These are phyloP conservation scores for Neolentinus lepideus DNA, from an alignment of 1,284 basidiomycete species.

Conservation along the genomic window DNA sequence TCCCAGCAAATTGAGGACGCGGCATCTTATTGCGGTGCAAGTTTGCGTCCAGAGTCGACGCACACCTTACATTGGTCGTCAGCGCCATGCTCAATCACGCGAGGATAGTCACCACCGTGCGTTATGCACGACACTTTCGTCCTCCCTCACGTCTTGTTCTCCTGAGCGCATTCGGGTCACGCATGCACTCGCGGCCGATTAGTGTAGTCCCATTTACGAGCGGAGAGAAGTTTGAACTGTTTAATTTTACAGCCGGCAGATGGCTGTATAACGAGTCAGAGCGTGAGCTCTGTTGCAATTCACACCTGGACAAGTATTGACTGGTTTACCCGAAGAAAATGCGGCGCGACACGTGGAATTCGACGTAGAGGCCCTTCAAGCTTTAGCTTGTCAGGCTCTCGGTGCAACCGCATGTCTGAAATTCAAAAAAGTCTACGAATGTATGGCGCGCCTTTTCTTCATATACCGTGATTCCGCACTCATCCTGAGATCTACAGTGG, in stretches of 20 bases:
- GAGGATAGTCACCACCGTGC: too few relatives aligned
- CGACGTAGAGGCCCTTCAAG: background rate
- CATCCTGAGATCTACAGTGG: slow-evolving; percentile 14
- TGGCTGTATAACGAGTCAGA: background rate
- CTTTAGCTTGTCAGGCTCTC: background rate
- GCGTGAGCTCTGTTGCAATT: background rate
- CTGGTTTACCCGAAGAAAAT: background rate
- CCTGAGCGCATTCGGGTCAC: too few relatives aligned
- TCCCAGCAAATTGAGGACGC: too few relatives aligned
- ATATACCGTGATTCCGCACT: background rate
- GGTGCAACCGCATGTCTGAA: background rate
- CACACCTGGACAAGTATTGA: background rate
- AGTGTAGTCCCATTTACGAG: too few relatives aligned
- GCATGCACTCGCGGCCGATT: too few relatives aligned
- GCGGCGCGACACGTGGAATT: background rate
- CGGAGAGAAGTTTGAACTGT: background rate
- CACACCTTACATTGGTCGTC: too few relatives aligned
- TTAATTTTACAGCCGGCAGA: background rate
- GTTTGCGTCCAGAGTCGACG: too few relatives aligned
- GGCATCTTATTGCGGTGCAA: too few relatives aligned
- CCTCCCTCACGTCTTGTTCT: too few relatives aligned
- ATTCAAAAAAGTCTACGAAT: background rate
- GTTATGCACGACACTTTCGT: too few relatives aligned
- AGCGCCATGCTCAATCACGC: too few relatives aligned
- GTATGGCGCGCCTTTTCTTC: background rate